phyloP scores from a whole-genome alignment of 768 basidiomycete genomes.

The Phaeolepiota aurea region DNA sequence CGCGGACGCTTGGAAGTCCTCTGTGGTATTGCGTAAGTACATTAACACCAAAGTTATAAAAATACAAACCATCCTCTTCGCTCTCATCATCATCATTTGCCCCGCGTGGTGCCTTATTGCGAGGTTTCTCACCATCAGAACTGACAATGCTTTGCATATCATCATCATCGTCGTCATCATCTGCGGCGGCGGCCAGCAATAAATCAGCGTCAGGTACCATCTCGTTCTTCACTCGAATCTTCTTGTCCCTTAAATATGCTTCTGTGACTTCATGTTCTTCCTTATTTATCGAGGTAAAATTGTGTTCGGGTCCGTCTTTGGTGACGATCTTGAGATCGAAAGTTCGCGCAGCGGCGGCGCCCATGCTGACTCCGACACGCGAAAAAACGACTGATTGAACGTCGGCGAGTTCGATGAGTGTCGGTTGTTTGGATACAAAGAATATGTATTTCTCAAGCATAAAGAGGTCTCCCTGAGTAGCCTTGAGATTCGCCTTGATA shows the following conservation, averaged over 20 bases:
- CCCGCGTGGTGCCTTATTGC: slow-evolving; percentile 25
- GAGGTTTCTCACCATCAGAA: slow-evolving; percentile 57
- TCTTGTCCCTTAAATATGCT: slow-evolving; percentile 81
- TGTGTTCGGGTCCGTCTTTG: slow-evolving; percentile 77
- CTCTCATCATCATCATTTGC: slow-evolving; percentile 74
- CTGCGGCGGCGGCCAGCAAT: slow-evolving; percentile 54
- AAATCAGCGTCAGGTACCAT: slow-evolving; percentile 85
- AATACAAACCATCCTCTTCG: slow-evolving; percentile 33
- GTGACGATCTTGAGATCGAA: slow-evolving; percentile 90
- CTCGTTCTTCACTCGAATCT: slow-evolving; percentile 91
- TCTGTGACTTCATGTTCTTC: slow-evolving; percentile 89
- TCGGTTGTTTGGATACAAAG: slow-evolving; percentile 94
- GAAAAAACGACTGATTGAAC: slow-evolving; percentile 91
- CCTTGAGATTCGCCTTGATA: slow-evolving; percentile 98
- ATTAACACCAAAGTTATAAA: neutral
- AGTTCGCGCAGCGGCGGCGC: slow-evolving; percentile 77
- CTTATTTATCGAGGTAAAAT: slow-evolving; percentile 91
- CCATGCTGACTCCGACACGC: slow-evolving; percentile 82
- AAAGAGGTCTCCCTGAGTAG: slow-evolving; percentile 93
- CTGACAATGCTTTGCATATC: slow-evolving; percentile 79
- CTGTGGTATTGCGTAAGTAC: slow-evolving; percentile 26
- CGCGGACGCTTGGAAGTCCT: slow-evolving; percentile 84
- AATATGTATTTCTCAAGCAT: slow-evolving; percentile 97
- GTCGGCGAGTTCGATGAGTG: slow-evolving; percentile 82
- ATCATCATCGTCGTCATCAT: slow-evolving; percentile 68